A percentile compares a stretch with the other conserved stretches of the same genome.
These are phyloP conservation scores for Vachellia collinsii DNA, from an alignment of 306 rosid species.

Conservation along the genomic window DNA sequence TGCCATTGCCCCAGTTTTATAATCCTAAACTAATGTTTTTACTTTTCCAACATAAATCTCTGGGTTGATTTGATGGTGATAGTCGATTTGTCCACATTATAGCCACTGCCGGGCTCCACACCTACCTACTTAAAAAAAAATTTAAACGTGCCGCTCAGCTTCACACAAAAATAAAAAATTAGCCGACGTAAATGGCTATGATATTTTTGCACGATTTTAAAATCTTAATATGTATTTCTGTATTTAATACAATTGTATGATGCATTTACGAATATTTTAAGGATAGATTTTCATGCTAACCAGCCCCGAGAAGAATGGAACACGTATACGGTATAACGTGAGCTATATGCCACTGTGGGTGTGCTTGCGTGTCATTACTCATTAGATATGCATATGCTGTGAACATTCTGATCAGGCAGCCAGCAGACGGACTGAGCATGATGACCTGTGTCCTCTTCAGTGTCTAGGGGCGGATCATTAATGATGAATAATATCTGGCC, in stretches of 20 bases:
- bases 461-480: neutral
- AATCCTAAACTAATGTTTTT: constrained; percentile 33
- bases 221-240: too few relatives aligned
- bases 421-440: constrained; percentile 44
- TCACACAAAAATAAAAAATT: neutral
- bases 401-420: constrained; percentile 54
- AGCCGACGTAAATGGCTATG: too few relatives aligned
- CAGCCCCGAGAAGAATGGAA: neutral
- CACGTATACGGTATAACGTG: neutral
- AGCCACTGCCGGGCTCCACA: constrained; percentile 41
- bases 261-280: too few relatives aligned
- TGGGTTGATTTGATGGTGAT: constrained; percentile 46
- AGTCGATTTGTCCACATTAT: constrained; percentile 51
- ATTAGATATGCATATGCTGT: neutral
- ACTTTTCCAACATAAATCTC: constrained; percentile 48
- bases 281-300: too few relatives aligned
- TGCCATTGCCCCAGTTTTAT: constrained; percentile 19
- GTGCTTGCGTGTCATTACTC: neutral
- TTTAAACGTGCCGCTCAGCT: neutral
- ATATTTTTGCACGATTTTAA: too few relatives aligned
- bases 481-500: neutral
- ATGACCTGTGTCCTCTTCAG: constrained; percentile 1
- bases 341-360: neutral
- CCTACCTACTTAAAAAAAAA: constrained; percentile 1
- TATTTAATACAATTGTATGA: too few relatives aligned